Base-by-base conservation (phyloP, 768 basidiomycete genomes). In the Cubamyces sp. region DNA sequence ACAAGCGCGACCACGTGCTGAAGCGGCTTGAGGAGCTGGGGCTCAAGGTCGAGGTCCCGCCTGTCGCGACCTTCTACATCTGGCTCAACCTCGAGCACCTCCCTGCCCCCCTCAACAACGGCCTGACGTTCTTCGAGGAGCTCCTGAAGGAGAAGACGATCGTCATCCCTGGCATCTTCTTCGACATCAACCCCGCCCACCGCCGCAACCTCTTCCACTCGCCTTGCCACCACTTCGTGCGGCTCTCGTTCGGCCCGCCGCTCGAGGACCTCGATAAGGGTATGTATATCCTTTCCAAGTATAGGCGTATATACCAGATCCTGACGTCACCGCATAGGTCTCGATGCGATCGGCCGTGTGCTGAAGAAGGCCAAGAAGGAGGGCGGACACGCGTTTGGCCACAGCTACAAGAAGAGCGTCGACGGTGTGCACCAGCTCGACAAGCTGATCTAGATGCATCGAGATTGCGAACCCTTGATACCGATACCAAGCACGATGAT, bases 71-170 rank as follows among this genome's bases (percentile, higher is more conserved):
- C 2, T 98, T 97, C 77, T 97, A 98, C 75, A 86, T 97, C 72
- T 97, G 96, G 94, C 83, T 96, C 61, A 91, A 92, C 76, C 80
- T 96, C 21, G 88, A 88, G 72, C 81, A 80, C 57, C 82, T 97
- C 49, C 90, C 92, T 9, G 68, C 84, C 5, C 96, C 96, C 7
- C 72, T 97, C 46, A 93, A 94, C 77, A 93, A 92, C 69, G 95
- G 95, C 19, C 77, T 97, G 84, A 92, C 91, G 5, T 96, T 98
- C 85, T 98, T 98, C 71, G 94, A 96, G 70, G 94, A 95, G 74
- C 79, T 94, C 46, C 81, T 96, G 55, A 96, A 94, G 75, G 90
- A 92, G 75, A 83, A 92, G 75, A 91, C 92, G 11, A 94, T 94
- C 65, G 90, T 93, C 57, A 92, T 95, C 49, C 93, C 94, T 5